Percentiles rank a stretch among this genome's conserved stretches.
These are phyloP conservation scores for Colletotrichum filicis DNA, from an alignment of 2,329 filamentous ascomycete species.

Conservation along the genomic window DNA sequence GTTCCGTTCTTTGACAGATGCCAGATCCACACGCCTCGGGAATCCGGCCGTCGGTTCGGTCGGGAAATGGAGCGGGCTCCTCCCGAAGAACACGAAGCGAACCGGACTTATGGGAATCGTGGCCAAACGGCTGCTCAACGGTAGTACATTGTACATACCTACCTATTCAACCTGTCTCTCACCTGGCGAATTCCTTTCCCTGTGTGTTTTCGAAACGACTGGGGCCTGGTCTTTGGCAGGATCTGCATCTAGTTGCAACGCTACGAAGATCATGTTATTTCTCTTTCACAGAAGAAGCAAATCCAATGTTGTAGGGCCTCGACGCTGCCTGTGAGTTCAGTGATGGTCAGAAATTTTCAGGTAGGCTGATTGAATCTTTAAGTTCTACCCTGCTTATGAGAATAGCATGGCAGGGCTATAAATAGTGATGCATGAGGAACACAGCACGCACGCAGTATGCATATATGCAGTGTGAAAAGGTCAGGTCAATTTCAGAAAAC, in stretches of 20 bases:
- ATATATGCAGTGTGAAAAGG: slow-evolving; percentile 4
- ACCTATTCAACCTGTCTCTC: background rate
- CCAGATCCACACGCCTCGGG: background rate
- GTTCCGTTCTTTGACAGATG: background rate
- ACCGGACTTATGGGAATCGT: too few species aligned
- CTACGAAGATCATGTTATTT: background rate
- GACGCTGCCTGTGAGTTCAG: background rate
- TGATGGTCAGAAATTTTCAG: background rate
- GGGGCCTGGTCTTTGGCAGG: background rate
- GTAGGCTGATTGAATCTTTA: background rate
- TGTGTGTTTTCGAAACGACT: background rate
- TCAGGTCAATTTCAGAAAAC: background rate
- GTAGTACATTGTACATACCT: background rate
- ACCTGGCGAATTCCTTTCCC: background rate
- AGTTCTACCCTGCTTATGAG: background rate
- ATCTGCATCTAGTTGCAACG: background rate
- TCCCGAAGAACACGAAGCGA: too few species aligned
- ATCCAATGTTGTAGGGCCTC: background rate
- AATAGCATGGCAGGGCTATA: slow-evolving; percentile 4
- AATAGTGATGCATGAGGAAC: background rate
- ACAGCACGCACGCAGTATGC: background rate
- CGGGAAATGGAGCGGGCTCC: background rate
- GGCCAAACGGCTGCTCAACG: background rate
- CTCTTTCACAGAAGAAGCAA: slow-evolving; percentile 6
- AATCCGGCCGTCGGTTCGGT: slow-evolving; percentile 22